Conservation (phyloP, 768 basidiomycete species). For the Lentinula aciculospora region DNA sequence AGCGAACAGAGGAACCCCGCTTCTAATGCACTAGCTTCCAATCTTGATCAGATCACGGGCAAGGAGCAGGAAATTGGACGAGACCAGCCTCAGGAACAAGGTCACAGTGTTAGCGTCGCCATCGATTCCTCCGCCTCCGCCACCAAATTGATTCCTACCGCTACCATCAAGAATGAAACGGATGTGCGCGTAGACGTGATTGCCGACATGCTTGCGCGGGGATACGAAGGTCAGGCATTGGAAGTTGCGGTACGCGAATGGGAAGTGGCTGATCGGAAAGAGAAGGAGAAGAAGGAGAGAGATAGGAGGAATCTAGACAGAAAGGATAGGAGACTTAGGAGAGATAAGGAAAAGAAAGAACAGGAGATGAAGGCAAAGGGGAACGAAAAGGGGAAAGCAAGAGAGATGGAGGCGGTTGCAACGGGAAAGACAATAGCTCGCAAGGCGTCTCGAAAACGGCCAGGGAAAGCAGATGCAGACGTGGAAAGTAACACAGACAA, state of each 20-base stretch:
- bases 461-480: background rate
- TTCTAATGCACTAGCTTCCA: background rate
- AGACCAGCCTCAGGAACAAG: background rate
- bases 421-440: background rate
- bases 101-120: background rate
- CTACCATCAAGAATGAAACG: background rate
- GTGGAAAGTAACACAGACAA: background rate
- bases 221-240: background rate
- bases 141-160: background rate
- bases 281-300: background rate
- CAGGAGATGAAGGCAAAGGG: too few relatives aligned
- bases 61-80: background rate
- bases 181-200: background rate
- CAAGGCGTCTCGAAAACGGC: background rate
- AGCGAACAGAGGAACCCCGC: background rate
- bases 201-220: background rate
- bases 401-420: background rate
- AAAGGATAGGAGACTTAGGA: background rate
- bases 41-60: background rate
- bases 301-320: background rate
- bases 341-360: background rate
- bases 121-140: background rate
- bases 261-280: background rate
- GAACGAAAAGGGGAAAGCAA: background rate
- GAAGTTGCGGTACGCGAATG: constrained; percentile 1